A percentile compares a stretch with the other conserved stretches of the same genome.
phyloP scores from a whole-genome alignment of 2,329 filamentous ascomycete genomes.

The Ophiostoma piceae region DNA sequence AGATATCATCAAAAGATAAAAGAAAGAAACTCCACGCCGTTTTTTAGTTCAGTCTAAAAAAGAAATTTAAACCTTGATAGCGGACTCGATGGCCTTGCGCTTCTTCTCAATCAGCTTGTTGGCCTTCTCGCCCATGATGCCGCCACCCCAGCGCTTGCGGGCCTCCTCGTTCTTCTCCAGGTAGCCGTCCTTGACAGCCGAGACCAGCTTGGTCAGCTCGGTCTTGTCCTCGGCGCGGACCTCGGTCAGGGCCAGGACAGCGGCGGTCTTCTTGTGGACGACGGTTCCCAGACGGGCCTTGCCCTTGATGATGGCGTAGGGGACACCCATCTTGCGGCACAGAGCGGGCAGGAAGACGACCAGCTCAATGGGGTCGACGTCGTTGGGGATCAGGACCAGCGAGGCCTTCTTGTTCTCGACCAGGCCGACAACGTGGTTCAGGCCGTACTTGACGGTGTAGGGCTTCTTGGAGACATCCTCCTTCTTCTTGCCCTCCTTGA shows the following conservation, averaged over 20 bases:
- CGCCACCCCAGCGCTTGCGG: constrained; percentile 96
- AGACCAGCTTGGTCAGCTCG: constrained; percentile 94
- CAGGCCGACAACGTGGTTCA: constrained; percentile 97
- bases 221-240: constrained; percentile 97
- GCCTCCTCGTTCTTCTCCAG: constrained; percentile 88
- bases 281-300: constrained; percentile 98
- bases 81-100: constrained; percentile 86
- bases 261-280: constrained; percentile 99
- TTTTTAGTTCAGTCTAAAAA: neutral
- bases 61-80: constrained; percentile 86
- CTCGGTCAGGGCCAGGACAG: constrained; percentile 92
- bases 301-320: constrained; percentile 99
- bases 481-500: constrained; percentile 99
- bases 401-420: constrained; percentile 99
- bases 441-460: constrained; percentile 98
- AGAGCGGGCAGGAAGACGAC: constrained; percentile 98
- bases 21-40: neutral
- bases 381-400: constrained; percentile 96
- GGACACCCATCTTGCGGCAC: constrained; percentile 99
- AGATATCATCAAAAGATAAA: constrained; percentile 19
- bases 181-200: constrained; percentile 97
- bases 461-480: constrained; percentile 99
- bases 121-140: constrained; percentile 98
- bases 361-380: constrained; percentile 98
- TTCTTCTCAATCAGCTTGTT: constrained; percentile 72